Conservation (phyloP, 1,284 basidiomycete genomes). For the Cryptococcus deneoformans region DNA sequence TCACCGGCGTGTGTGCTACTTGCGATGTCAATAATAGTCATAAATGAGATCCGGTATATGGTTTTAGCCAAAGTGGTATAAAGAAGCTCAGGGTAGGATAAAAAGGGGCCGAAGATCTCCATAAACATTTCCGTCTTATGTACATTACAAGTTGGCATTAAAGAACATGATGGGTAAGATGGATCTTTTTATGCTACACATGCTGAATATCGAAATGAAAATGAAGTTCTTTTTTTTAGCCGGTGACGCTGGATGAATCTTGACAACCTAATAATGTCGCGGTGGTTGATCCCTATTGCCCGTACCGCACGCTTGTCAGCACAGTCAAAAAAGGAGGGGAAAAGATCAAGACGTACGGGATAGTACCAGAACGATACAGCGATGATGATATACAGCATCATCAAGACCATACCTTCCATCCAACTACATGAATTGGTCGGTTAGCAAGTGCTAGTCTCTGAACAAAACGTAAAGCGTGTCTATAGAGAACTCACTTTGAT, state of each 20-base stretch:
- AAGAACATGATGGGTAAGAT: no score
- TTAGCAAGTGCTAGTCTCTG: neutral
- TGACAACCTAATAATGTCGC: conserved; percentile 37
- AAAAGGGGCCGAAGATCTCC: no score
- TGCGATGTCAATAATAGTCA: no score
- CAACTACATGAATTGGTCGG: conserved; percentile 23
- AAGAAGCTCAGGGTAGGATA: no score
- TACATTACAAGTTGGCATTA: no score
- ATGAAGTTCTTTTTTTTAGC: neutral
- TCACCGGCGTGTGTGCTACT: no score
- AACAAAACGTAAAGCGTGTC: no score
- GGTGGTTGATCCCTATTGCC: conserved; percentile 31
- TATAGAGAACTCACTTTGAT: conserved; percentile 27
- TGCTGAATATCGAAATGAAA: no score
- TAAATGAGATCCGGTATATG: no score
- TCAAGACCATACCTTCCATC: conserved; percentile 56
- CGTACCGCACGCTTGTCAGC: neutral
- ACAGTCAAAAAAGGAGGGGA: neutral
- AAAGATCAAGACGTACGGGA: conserved; percentile 18
- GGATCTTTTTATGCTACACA: no score
- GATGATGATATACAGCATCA: conserved; percentile 53
- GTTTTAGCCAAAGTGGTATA: no score
- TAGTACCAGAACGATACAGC: conserved; percentile 48
- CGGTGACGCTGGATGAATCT: conserved; percentile 11
- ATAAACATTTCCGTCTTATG: no score